phyloP scores from a whole-genome alignment of 768 basidiomycete genomes.

The Trametes cinnabarina region DNA sequence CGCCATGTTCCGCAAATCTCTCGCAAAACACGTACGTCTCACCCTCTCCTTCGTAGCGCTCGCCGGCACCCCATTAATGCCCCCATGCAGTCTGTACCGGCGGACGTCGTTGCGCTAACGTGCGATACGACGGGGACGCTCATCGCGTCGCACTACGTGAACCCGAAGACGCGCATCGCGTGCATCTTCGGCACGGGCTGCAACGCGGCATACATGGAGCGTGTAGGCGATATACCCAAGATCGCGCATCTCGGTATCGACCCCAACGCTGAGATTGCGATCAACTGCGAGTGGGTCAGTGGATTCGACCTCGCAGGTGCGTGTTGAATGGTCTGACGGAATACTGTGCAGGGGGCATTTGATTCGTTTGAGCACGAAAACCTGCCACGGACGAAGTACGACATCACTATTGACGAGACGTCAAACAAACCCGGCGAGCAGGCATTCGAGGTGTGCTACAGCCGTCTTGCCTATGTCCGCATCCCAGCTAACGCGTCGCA shows the following conservation, averaged over 20 bases:
- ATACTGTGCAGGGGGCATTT: slow-evolving; percentile 75
- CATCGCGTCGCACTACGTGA: slow-evolving; percentile 95
- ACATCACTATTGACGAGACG: slow-evolving; percentile 84
- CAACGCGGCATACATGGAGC: slow-evolving; percentile 98
- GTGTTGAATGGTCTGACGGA: not conserved
- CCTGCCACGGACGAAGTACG: slow-evolving; percentile 93
- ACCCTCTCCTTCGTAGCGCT: no score
- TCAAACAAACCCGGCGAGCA: slow-evolving; percentile 98
- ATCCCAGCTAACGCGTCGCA: slow-evolving; percentile 24
- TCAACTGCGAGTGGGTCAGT: slow-evolving; percentile 92
- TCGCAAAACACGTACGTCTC: slow-evolving; percentile 67
- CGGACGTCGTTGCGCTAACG: slow-evolving; percentile 82
- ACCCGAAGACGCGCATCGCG: slow-evolving; percentile 86
- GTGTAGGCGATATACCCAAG: slow-evolving; percentile 81
- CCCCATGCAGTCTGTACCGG: slow-evolving; percentile 87
- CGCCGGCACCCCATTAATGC: no score
- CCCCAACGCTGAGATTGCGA: slow-evolving; percentile 72
- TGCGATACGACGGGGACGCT: slow-evolving; percentile 98
- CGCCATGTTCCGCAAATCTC: slow-evolving; percentile 84
- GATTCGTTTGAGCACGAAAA: slow-evolving; percentile 95
- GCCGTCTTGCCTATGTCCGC: not conserved
- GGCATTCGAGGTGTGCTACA: slow-evolving; percentile 69
- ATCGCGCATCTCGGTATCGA: slow-evolving; percentile 72
- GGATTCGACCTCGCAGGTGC: not conserved
- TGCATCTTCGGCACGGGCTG: slow-evolving; percentile 98